A percentile compares a stretch with the other conserved stretches of the same genome.
These are phyloP conservation scores for Massarina eburnea DNA, from an alignment of 2,329 filamentous ascomycete species.

Conservation along the genomic window DNA sequence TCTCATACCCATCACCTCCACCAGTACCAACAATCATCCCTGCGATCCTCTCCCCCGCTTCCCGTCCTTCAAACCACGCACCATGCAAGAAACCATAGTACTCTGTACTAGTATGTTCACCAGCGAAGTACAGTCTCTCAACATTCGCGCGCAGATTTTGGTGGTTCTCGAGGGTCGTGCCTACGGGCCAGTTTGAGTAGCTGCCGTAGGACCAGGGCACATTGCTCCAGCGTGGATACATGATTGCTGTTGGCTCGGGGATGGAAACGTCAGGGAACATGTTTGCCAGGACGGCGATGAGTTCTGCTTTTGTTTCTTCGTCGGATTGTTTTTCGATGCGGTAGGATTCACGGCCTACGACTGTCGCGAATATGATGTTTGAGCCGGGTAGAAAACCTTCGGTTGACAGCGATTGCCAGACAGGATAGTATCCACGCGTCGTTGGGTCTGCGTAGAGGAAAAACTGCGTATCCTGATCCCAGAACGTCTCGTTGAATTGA, in stretches of 20 bases:
- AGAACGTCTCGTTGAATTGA: conserved; percentile 69
- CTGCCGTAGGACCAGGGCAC: conserved; percentile 59
- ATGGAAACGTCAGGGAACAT: conserved; percentile 63
- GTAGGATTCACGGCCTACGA: conserved; percentile 59
- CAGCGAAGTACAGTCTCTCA: conserved; percentile 63
- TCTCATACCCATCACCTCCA: not conserved
- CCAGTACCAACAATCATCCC: conserved; percentile 27
- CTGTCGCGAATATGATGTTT: conserved; percentile 67
- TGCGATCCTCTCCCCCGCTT: conserved; percentile 35
- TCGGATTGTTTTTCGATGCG: conserved; percentile 62
- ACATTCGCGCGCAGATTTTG: conserved; percentile 69
- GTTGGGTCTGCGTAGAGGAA: conserved; percentile 56
- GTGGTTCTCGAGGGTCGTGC: conserved; percentile 65
- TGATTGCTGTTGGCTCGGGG: conserved; percentile 62
- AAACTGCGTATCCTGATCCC: conserved; percentile 58
- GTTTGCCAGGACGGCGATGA: conserved; percentile 57
- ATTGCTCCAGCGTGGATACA: conserved; percentile 61
- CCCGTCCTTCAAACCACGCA: conserved; percentile 40
- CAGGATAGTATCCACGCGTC: conserved; percentile 57
- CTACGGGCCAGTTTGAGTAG: conserved; percentile 69
- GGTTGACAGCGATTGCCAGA: conserved; percentile 65
- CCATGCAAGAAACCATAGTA: conserved; percentile 68
- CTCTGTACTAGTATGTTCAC: conserved; percentile 63
- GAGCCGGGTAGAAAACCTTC: conserved; percentile 62
- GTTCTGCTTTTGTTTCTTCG: conserved; percentile 58